Conservation (phyloP, 192 early-diverging fungal species). For the Cladochytrium replicatum region DNA sequence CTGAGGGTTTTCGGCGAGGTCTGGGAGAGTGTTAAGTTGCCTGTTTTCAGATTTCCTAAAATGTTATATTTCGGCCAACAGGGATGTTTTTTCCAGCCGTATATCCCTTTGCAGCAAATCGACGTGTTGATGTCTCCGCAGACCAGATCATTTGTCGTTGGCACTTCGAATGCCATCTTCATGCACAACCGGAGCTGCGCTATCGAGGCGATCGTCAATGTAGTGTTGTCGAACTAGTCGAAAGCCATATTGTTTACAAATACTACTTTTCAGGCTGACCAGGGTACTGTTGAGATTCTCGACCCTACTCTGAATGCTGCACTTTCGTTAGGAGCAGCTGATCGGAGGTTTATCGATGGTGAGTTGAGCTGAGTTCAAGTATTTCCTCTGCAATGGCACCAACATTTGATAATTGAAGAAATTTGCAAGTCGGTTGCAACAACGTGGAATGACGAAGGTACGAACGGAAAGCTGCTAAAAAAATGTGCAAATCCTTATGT, state of each 20-base stretch:
- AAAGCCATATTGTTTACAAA: neutral
- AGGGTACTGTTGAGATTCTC: conserved; percentile 58
- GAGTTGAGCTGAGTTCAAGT: neutral
- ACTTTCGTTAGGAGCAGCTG: conserved; percentile 53
- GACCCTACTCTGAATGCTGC: conserved; percentile 46
- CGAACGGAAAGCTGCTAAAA: neutral
- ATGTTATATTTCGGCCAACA: conserved; percentile 10
- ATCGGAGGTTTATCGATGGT: conserved; percentile 67
- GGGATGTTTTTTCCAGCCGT: conserved; percentile 73
- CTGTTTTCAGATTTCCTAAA: neutral
- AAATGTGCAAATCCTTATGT: neutral
- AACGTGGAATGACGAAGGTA: conserved; percentile 47
- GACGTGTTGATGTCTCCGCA: conserved; percentile 56
- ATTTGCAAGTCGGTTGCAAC: conserved; percentile 54
- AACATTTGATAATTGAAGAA: conserved; percentile 17
- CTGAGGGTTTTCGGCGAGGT: conserved; percentile 49
- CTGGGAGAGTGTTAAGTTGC: neutral
- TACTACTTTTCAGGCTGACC: conserved; percentile 43
- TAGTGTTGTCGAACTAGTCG: conserved; percentile 12
- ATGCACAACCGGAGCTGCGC: conserved; percentile 58
- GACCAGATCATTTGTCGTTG: conserved; percentile 63
- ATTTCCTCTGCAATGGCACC: neutral
- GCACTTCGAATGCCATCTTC: conserved; percentile 73
- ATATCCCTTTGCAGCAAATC: conserved; percentile 74
- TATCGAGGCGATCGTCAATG: conserved; percentile 68